Base-by-base conservation (phyloP, 1,284 basidiomycete species). In the Apiotrichum veenhuisii region DNA sequence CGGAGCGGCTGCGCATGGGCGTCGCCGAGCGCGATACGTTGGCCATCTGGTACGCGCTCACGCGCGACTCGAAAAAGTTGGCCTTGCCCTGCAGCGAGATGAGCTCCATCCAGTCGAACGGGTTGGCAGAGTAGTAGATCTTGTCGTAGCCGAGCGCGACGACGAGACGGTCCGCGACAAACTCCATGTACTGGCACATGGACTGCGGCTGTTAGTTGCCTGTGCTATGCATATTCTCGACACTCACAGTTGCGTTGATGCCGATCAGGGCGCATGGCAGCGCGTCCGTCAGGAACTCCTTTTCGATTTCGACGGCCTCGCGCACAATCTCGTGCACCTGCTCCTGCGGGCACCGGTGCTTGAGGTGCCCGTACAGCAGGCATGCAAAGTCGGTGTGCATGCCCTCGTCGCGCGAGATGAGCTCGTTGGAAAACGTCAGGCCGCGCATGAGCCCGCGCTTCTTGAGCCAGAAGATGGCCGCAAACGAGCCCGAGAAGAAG, bases 371-470 rank as follows among this genome's bases (percentile, higher is more conserved):
- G 80, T 96, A 96, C 41, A 98, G 83, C 42, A 73, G 52, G 52
- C 69, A 72, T 8, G 70, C 69, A 54, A 73, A 93, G 74, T 92
- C 93, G 77, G 94, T 97, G 77, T 97, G 95, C 82, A 96, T 88
- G 23, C 94, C 94, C 78, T 98, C 94, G 70, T 98, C 94, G 45
- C 93, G 87, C 55, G 88, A 91, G 77, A 97, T 98, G 69, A 97
- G 85, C 77, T 94, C 90, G 69, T 96, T 96, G 22, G 94, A 96
- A 78, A 93, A 95, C 0, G 92, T 94, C 49, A 97, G 82, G 25
- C 94, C 94, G 36, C 92, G 93, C 94, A 97, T 97, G 15, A 97
- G 81, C n/a, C 94, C 94, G 42, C 94, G 87, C 80, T 97, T 98
- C 85, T 97, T 97, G 68, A 98, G 77, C 94, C 94, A 98, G 77